These are phyloP conservation scores for Epichloe sp. DNA, from an alignment of 2,329 filamentous ascomycete species.

Conservation along the genomic window DNA sequence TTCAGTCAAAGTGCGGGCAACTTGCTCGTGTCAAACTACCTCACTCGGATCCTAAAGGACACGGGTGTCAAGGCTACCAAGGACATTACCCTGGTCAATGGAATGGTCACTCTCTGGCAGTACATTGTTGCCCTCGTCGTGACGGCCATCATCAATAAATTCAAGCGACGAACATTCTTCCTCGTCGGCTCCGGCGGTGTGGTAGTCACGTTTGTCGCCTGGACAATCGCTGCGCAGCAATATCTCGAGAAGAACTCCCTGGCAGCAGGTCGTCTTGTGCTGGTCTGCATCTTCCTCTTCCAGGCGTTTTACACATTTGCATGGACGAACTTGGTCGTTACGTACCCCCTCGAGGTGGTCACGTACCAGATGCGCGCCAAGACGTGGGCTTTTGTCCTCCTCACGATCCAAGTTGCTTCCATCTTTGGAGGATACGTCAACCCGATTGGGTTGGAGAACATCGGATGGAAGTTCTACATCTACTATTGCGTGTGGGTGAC, in stretches of 20 bases:
- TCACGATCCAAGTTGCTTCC: conserved; percentile 24
- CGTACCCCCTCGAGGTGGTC: conserved; percentile 29
- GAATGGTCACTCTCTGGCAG: conserved; percentile 28
- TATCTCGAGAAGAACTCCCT: conserved; percentile 21
- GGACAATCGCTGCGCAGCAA: conserved; percentile 26
- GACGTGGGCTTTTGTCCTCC: conserved; percentile 25
- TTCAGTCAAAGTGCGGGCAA: conserved; percentile 30
- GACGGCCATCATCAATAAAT: conserved; percentile 22
- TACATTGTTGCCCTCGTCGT: conserved; percentile 27
- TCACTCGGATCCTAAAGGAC: conserved; percentile 25
- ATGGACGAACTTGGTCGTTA: conserved; percentile 30
- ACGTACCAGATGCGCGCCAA: conserved; percentile 30
- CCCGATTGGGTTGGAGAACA: conserved; percentile 22
- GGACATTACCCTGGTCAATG: conserved; percentile 28
- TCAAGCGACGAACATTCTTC: conserved; percentile 26
- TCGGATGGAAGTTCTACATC: conserved; percentile 29
- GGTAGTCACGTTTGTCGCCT: conserved; percentile 24
- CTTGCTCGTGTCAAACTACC: conserved; percentile 28
- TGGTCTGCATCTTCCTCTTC: conserved; percentile 30
- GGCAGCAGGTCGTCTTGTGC: conserved; percentile 19
- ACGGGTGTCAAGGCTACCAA: conserved; percentile 23
- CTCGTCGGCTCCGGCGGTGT: conserved; percentile 25
- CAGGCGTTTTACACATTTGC: conserved; percentile 28
- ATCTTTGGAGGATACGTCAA: conserved; percentile 28
- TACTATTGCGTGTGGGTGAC: conserved; percentile 27